A percentile compares a stretch with the other conserved stretches of the same genome.
These are phyloP conservation scores for Fusarium tanahbumbuense DNA, from an alignment of 2,329 filamentous ascomycete species.

Conservation along the genomic window DNA sequence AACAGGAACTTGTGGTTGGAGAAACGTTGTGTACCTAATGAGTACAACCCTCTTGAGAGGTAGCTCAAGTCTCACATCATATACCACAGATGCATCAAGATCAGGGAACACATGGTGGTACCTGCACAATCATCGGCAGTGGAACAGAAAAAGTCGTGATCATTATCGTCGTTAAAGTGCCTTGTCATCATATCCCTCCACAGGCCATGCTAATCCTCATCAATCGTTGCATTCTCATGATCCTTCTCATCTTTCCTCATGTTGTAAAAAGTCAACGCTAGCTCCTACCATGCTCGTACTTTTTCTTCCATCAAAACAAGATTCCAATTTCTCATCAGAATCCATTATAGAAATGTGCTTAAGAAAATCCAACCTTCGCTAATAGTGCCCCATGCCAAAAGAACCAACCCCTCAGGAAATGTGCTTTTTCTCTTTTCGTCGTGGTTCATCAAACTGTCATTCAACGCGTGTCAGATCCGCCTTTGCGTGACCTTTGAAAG, in stretches of 20 bases:
- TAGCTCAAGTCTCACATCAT: constrained; percentile 8
- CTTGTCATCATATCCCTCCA: constrained; percentile 42
- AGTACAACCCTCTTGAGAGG: neutral
- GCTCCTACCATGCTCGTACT: constrained; percentile 39
- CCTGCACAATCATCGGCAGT: constrained; percentile 3
- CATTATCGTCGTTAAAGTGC: constrained; percentile 45
- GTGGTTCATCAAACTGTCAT: constrained; percentile 35
- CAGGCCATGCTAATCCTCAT: constrained; percentile 32
- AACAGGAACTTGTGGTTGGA: neutral
- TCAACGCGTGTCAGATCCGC: constrained; percentile 2
- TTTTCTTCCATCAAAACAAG: constrained; percentile 22
- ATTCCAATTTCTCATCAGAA: constrained; percentile 9
- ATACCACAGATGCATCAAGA: neutral
- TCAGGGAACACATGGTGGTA: neutral
- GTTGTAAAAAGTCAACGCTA: constrained; percentile 38
- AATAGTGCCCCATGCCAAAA: constrained; percentile 19
- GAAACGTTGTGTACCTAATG: neutral
- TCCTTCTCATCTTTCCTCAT: constrained; percentile 22
- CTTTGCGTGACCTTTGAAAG: neutral
- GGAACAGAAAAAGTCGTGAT: constrained; percentile 39
- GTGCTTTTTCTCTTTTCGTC: constrained; percentile 34
- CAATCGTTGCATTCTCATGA: constrained; percentile 32
- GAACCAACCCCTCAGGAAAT: constrained; percentile 8
- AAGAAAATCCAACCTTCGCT: constrained; percentile 13
- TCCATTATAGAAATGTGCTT: neutral